Evolutionary conservation across 2,329 filamentous ascomycete genomes (phyloP).

Genomic region (Hysterium pulicare): DNA sequence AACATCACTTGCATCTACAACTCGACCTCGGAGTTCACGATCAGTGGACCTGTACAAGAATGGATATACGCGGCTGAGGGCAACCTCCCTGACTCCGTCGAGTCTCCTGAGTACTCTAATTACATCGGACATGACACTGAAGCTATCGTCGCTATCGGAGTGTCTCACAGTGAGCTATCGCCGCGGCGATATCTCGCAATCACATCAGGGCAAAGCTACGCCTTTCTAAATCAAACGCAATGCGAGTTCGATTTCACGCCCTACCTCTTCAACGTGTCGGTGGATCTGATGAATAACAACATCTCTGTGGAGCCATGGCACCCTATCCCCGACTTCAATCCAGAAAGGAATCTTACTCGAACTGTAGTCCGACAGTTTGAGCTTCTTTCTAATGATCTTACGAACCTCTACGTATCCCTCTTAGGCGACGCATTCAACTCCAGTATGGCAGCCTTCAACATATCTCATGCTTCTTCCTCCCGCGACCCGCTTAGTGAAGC

Average conservation of each 20-base stretch:
- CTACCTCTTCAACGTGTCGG: constrained; percentile 26
- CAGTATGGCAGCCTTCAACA: constrained; percentile 21
- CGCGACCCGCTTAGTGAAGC: background rate
- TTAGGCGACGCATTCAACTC: constrained; percentile 35
- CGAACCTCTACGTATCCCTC: constrained; percentile 36
- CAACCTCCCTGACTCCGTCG: constrained; percentile 21
- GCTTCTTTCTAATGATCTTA: constrained; percentile 37
- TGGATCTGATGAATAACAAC: constrained; percentile 24
- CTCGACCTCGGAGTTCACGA: constrained; percentile 26
- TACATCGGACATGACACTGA: constrained; percentile 27
- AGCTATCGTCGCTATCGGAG: constrained; percentile 32
- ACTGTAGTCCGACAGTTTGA: constrained; percentile 32
- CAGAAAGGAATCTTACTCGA: constrained; percentile 26
- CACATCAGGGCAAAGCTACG: constrained; percentile 27
- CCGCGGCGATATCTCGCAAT: constrained; percentile 28
- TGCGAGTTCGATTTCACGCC: constrained; percentile 29
- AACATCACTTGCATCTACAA: constrained; percentile 39
- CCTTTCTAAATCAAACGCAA: constrained; percentile 29
- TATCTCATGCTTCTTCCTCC: background rate
- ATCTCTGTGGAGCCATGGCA: constrained; percentile 21
- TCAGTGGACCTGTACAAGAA: constrained; percentile 18
- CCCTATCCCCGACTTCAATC: constrained; percentile 22
- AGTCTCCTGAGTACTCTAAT: constrained; percentile 24
- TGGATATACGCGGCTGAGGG: constrained; percentile 21
- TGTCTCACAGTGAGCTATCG: constrained; percentile 21